These are phyloP conservation scores for Leccinum fibrillosum DNA, from an alignment of 768 basidiomycete species.

Conservation along the genomic window DNA sequence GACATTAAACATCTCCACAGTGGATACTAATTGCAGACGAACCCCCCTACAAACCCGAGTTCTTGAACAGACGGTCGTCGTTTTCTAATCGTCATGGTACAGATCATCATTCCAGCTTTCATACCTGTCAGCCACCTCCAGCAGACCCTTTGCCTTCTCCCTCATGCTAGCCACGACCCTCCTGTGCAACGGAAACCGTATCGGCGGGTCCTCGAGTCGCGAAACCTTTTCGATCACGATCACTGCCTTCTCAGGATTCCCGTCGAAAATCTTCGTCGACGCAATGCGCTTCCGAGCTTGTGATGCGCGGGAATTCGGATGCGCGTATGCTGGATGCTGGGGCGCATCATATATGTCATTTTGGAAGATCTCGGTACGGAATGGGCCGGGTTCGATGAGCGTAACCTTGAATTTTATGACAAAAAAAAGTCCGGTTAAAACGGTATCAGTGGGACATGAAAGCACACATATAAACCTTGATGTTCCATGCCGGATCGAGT, in stretches of 20 bases:
- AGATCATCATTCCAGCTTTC: conserved; percentile 18
- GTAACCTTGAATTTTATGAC: conserved; percentile 7
- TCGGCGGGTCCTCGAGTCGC: conserved; percentile 13
- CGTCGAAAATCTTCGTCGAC: neutral
- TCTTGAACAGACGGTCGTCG: too few species aligned
- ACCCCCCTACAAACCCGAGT: neutral
- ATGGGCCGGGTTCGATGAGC: conserved; percentile 18
- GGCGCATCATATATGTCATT: neutral
- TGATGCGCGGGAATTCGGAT: conserved; percentile 3
- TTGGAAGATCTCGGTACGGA: conserved; percentile 10
- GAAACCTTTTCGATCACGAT: conserved; percentile 15
- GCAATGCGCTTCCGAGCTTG: neutral
- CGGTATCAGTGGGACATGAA: neutral
- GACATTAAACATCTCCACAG: neutral
- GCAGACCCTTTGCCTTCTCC: conserved; percentile 13
- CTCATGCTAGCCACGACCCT: conserved; percentile 3
- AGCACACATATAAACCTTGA: conserved; percentile 12
- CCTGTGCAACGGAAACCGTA: conserved; percentile 15
- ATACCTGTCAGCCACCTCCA: conserved; percentile 8
- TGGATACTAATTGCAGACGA: conserved; percentile 12
- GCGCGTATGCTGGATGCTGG: conserved; percentile 20
- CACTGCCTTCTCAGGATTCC: conserved; percentile 9
- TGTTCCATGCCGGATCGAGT: conserved; percentile 19
- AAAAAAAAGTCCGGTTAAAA: neutral
- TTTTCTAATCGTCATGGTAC: conserved; percentile 3